Base-by-base conservation (phyloP, 2,329 filamentous ascomycete species). In the Penicillium sp. region DNA sequence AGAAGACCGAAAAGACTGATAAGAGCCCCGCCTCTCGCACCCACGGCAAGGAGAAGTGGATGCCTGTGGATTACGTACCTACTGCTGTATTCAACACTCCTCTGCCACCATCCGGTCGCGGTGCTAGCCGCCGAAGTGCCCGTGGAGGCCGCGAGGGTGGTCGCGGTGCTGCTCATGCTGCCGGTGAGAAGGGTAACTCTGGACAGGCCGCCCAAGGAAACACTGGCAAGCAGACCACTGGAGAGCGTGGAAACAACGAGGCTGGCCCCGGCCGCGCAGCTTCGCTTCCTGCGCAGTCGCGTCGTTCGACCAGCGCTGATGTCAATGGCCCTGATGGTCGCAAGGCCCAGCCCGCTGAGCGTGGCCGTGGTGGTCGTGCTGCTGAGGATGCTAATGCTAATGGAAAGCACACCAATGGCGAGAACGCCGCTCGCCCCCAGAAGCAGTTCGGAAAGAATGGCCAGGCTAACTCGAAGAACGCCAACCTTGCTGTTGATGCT, bases 71-170 rank as follows among this genome's bases (percentile, higher is more conserved):
- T 29, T 93, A 92, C 67, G 91, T 90, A 11, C 93, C 92, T 8
- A 88, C 86, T 13, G 91, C 94, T 45, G 87, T 87, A 54, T 97
- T 96, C 74, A 89, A 91, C 71, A 97, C 94, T 0, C 91, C 89
- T 24, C 73, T 96, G 31, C 78, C 78, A 13, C 46, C 61, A 11
- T 64, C 75, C 40, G 70, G 76, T 58, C 75, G 79, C 47, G 77
- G 82, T 52, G 78, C 82, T 64, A 82, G 83, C 49, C 81, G 84
- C 56, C 78, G 83, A 65, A 75, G 80, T 49, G 75, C 80, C 51
- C 82, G 85, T 68, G 81, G 81, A 63, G 81, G 83, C 54, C 75
- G 82, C 60, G 80, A 81, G 54, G 65, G 67, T 54, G 71, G 79
- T 56, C 81, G 82, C 52, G 76, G 75, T 52, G 71, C 70, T 37